These are phyloP conservation scores for Pulicaria dysenterica DNA, from an alignment of 129 eudicot genomes.

Conservation along the genomic window DNA sequence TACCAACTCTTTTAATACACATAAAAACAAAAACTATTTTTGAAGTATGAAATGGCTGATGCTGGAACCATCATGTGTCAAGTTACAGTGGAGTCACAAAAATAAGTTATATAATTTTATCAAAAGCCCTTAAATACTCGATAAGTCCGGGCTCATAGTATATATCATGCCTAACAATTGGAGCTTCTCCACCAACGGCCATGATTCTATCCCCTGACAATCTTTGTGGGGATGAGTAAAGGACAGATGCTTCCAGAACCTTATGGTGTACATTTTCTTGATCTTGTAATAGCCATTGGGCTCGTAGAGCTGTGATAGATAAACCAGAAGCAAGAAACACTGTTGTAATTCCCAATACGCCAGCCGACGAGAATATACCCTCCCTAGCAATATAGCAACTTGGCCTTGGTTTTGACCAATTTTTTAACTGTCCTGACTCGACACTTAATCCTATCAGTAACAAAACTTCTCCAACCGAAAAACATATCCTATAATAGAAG, in stretches of 20 bases:
- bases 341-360: slow-evolving; percentile 68
- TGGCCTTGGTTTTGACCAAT: slow-evolving; percentile 55
- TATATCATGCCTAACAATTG: slow-evolving; percentile 39
- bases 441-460: slow-evolving; percentile 70
- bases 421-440: slow-evolving; percentile 77
- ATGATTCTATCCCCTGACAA: slow-evolving; percentile 39
- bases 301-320: slow-evolving; percentile 61
- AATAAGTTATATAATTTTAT: slow-evolving; percentile 38
- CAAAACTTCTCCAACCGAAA: slow-evolving; percentile 69
- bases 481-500: slow-evolving; percentile 51
- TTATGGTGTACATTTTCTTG: slow-evolving; percentile 51
- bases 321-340: slow-evolving; percentile 72
- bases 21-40: too few relatives aligned
- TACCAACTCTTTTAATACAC: too few relatives aligned
- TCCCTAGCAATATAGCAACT: slow-evolving; percentile 53
- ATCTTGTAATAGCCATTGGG: slow-evolving; percentile 46
- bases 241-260: slow-evolving; percentile 50
- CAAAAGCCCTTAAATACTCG: slow-evolving; percentile 48
- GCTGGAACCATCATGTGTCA: too few relatives aligned
- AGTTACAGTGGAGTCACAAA: too few relatives aligned
- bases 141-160: slow-evolving; percentile 34
- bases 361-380: slow-evolving; percentile 77
- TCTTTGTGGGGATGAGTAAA: slow-evolving; percentile 65
- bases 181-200: slow-evolving; percentile 43
- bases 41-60: too few relatives aligned